Evolutionary conservation across 1,284 basidiomycete genomes (phyloP).

Genomic region (Amylostereum areolatum): DNA sequence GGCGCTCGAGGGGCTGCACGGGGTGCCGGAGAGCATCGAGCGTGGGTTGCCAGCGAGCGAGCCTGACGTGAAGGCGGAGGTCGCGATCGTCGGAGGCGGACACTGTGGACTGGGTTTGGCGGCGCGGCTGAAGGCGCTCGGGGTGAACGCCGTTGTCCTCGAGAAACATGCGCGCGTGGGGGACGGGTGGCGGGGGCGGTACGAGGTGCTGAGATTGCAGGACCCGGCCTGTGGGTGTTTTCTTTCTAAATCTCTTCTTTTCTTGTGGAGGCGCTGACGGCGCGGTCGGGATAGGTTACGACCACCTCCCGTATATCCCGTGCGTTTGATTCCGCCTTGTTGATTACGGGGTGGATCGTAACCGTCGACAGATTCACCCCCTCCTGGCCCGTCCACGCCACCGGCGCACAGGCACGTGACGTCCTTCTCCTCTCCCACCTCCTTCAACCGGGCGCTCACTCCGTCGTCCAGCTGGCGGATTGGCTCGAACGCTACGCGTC

Average conservation of each 20-base stretch:
- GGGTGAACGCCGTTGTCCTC: constrained; percentile 41
- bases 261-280: constrained; percentile 1
- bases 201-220: constrained; percentile 50
- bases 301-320: constrained; percentile 46
- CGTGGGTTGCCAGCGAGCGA: too few relatives aligned
- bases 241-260: constrained; percentile 7
- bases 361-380: constrained; percentile 9
- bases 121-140: constrained; percentile 46
- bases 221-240: constrained; percentile 47
- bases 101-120: constrained; percentile 53
- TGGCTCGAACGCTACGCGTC: constrained; percentile 63
- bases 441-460: too few relatives aligned
- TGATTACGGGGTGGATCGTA: too few relatives aligned
- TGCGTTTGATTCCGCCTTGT: constrained; percentile 20
- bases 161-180: constrained; percentile 46
- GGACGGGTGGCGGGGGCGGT: constrained; percentile 48
- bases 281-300: constrained; percentile 11
- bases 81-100: constrained; percentile 53
- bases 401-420: constrained; percentile 6
- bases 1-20: constrained; percentile 50
- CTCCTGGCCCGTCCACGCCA: constrained; percentile 9
- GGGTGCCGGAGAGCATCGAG: constrained; percentile 40
- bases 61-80: constrained; percentile 29
- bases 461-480: constrained; percentile 41
- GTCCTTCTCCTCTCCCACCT: constrained; percentile 21